These are phyloP conservation scores for Cercophora samala DNA, from an alignment of 495 filamentous ascomycete species.

Conservation along the genomic window DNA sequence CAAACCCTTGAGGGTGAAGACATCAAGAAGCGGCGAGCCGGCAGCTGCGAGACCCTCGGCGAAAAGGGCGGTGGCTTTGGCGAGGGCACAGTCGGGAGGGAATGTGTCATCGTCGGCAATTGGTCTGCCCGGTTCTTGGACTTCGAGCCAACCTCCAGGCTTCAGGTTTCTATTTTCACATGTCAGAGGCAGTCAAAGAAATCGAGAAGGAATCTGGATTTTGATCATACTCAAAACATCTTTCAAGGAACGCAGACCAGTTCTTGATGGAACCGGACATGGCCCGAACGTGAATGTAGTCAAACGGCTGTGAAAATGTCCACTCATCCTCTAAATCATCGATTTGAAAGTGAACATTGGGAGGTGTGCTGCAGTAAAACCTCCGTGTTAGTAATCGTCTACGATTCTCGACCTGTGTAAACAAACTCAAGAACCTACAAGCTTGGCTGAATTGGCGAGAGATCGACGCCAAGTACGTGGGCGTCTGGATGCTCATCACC, in stretches of 20 bases:
- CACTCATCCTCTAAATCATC: conserved; percentile 45
- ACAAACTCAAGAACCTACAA: conserved; percentile 31
- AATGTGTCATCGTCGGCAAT: conserved; percentile 29
- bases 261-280: conserved; percentile 41
- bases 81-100: conserved; percentile 19
- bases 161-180: conserved; percentile 27
- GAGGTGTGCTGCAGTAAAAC: conserved; percentile 25
- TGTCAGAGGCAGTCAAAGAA: not conserved
- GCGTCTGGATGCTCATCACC: conserved; percentile 28
- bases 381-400: not conserved
- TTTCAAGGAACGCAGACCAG: conserved; percentile 40
- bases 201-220: not conserved
- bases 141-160: conserved; percentile 49
- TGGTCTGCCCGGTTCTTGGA: conserved; percentile 23
- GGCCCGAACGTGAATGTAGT: conserved; percentile 47
- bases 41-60: not conserved
- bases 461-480: conserved; percentile 28
- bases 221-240: conserved; percentile 27
- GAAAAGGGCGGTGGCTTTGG: conserved; percentile 18
- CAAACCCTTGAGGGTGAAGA: conserved; percentile 28
- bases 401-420: not conserved
- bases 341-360: conserved; percentile 38
- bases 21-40: conserved; percentile 8
- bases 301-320: conserved; percentile 43
- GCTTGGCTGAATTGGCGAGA: conserved; percentile 49